phyloP scores from a whole-genome alignment of 129 eudicot species.

The Flaveria sonorensis region DNA sequence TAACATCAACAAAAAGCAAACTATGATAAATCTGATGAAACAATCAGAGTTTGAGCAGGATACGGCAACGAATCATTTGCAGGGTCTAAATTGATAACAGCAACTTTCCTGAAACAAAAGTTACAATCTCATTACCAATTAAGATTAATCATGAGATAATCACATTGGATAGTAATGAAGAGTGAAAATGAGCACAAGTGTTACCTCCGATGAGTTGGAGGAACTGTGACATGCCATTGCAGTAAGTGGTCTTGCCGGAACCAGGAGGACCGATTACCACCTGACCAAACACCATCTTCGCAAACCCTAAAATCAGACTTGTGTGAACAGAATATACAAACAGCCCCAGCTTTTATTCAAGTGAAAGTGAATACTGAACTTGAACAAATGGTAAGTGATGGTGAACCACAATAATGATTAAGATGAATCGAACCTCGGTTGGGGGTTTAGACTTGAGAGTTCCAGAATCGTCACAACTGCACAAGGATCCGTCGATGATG shows the following conservation, averaged over 20 bases:
- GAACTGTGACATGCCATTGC: slow-evolving; percentile 95
- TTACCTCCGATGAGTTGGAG: slow-evolving; percentile 80
- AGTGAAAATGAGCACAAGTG: neutral
- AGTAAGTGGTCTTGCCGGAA: slow-evolving; percentile 93
- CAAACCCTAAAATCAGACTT: neutral
- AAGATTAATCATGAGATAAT: neutral
- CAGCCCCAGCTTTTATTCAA: too few species aligned
- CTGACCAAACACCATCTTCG: slow-evolving; percentile 83
- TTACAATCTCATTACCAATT: neutral
- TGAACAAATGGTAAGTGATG: too few species aligned
- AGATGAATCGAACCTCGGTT: too few species aligned
- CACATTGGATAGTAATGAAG: neutral
- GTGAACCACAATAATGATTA: too few species aligned
- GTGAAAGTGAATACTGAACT: too few species aligned
- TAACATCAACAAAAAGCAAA: slow-evolving; percentile 7
- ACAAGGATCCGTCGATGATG: too few species aligned
- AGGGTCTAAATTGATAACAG: slow-evolving; percentile 90
- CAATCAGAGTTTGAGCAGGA: slow-evolving; percentile 40
- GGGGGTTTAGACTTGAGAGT: too few species aligned
- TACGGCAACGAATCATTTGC: slow-evolving; percentile 96
- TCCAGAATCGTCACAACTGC: too few species aligned
- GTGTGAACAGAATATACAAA: too few species aligned
- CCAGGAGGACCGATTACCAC: slow-evolving; percentile 97
- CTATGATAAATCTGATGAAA: neutral
- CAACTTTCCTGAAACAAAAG: slow-evolving; percentile 75